These are phyloP conservation scores for Xerophyta viscosa DNA, from an alignment of 106 monocot species.

Conservation along the genomic window DNA sequence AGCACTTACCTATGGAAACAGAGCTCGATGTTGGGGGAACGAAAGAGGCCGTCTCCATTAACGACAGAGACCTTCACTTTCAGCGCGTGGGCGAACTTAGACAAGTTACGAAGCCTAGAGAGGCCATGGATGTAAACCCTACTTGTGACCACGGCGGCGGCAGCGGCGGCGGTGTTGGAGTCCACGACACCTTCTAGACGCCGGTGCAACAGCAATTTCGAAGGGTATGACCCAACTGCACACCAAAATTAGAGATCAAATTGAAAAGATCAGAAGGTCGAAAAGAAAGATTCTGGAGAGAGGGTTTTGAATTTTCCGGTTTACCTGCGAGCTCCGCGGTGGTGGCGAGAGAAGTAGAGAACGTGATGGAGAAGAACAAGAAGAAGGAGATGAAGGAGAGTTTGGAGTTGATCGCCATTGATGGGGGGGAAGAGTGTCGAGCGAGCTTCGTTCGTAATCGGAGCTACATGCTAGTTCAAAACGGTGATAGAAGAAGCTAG, in stretches of 20 bases:
- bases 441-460: too few species aligned
- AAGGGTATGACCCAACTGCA: slow-evolving; percentile 37
- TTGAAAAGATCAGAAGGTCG: not conserved
- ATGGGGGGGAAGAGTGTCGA: not conserved
- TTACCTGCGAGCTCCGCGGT: slow-evolving; percentile 7
- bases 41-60: slow-evolving; percentile 29
- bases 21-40: slow-evolving; percentile 49
- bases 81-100: slow-evolving; percentile 49
- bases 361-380: not conserved
- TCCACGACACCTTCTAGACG: slow-evolving; percentile 32
- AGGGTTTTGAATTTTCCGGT: not conserved
- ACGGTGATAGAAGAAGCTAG: too few species aligned
- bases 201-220: slow-evolving; percentile 37
- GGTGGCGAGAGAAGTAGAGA: not conserved
- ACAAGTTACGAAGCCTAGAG: slow-evolving; percentile 35
- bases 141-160: slow-evolving; percentile 30
- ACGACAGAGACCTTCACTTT: slow-evolving; percentile 37
- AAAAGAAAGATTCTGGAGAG: not conserved
- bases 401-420: not conserved
- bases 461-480: too few species aligned
- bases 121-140: slow-evolving; percentile 58
- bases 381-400: not conserved
- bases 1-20: slow-evolving; percentile 69
- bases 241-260: not conserved
- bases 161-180: slow-evolving; percentile 51